phyloP scores from a whole-genome alignment of 2,329 filamentous ascomycete species.

The Ceratocystis lukuohia region DNA sequence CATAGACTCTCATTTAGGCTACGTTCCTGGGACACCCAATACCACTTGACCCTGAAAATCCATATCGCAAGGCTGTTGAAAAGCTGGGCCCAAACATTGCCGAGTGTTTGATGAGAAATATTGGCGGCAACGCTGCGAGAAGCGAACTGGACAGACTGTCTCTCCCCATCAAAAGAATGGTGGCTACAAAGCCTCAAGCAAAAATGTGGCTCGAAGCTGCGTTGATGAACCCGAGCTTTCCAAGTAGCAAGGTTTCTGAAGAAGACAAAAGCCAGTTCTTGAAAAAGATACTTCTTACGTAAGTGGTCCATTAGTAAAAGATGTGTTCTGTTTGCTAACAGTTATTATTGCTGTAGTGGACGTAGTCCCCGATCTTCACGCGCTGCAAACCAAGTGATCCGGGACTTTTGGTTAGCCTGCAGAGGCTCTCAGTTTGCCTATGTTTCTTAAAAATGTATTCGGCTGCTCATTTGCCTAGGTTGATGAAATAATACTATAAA shows the following conservation, averaged over 20 bases:
- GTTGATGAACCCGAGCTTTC: conserved; percentile 41
- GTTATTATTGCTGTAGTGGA: conserved; percentile 32
- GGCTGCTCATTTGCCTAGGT: background rate
- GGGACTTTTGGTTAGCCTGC: conserved; percentile 60
- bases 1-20: conserved; percentile 29
- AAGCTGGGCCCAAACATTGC: conserved; percentile 50
- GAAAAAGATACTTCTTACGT: conserved; percentile 44
- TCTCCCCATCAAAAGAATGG: conserved; percentile 57
- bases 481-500: too few relatives aligned
- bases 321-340: background rate
- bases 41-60: conserved; percentile 32
- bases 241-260: conserved; percentile 43
- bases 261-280: conserved; percentile 52
- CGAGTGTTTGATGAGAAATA: conserved; percentile 47
- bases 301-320: background rate
- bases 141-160: conserved; percentile 59
- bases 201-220: conserved; percentile 51
- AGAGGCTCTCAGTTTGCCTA: conserved; percentile 44
- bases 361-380: conserved; percentile 52
- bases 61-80: conserved; percentile 37
- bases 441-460: conserved; percentile 4
- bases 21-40: conserved; percentile 36
- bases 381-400: conserved; percentile 52
- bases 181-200: conserved; percentile 41
- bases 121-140: conserved; percentile 54